Conservation (phyloP, 306 rosid genomes). For the Dalbergia cochinchinensis region DNA sequence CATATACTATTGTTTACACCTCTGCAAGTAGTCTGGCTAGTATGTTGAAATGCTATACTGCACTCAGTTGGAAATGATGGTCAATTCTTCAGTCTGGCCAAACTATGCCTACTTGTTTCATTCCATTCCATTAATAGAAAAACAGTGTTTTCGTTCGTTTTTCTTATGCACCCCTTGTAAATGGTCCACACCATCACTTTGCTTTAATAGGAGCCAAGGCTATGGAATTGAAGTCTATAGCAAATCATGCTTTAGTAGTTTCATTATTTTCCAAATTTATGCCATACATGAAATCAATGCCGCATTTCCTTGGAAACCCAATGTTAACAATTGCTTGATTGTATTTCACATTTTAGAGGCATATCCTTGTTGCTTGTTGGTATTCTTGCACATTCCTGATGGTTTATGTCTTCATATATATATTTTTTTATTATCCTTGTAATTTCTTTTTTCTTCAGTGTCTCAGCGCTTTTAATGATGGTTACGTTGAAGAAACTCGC, state of each 20-base stretch:
- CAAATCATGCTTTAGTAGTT: background rate
- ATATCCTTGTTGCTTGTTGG: background rate
- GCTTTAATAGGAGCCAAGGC: background rate
- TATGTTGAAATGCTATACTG: no score
- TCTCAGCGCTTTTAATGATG: constrained; percentile 99
- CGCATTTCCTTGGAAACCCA: background rate
- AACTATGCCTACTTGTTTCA: background rate
- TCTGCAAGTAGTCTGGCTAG: background rate
- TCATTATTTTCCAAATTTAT: background rate
- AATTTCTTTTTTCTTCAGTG: constrained; percentile 64
- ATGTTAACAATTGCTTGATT: background rate
- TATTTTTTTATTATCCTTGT: background rate
- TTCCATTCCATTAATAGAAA: background rate
- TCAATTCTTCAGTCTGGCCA: no score
- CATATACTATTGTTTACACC: no score
- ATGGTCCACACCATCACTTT: no score
- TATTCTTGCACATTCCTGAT: constrained; percentile 2
- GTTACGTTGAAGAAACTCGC: constrained; percentile 98
- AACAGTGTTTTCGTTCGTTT: no score
- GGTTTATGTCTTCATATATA: no score
- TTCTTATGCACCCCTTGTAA: no score
- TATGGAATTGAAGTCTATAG: background rate
- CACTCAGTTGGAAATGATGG: no score
- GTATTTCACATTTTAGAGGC: background rate
- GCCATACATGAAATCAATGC: background rate